Conservation (phyloP, 2,329 filamentous ascomycete genomes). For the Neonectria magnoliae region DNA sequence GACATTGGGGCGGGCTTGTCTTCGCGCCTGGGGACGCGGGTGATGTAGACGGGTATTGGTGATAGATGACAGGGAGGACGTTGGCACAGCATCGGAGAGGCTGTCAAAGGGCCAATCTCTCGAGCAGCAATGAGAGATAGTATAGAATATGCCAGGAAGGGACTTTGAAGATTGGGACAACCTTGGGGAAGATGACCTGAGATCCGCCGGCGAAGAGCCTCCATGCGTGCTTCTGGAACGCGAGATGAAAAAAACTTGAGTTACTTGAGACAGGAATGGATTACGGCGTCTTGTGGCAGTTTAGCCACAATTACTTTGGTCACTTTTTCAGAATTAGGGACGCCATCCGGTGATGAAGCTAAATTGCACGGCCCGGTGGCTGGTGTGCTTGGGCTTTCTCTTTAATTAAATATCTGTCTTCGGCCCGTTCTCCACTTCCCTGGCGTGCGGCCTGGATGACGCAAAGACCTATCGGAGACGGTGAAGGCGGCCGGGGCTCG, state of each 20-base stretch:
- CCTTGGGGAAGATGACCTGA: not conserved
- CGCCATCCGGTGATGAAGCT: not conserved
- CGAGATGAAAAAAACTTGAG: not conserved
- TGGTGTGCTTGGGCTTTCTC: not conserved
- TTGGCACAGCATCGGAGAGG: not conserved
- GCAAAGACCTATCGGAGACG: not conserved
- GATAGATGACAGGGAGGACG: not conserved
- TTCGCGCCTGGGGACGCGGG: too few relatives aligned
- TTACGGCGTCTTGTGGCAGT: not conserved
- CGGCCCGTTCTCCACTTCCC: not conserved
- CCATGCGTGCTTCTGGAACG: constrained; percentile 3
- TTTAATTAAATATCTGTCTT: not conserved
- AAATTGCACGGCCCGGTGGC: not conserved
- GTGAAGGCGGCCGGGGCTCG: not conserved
- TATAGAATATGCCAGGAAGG: not conserved
- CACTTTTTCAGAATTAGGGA: not conserved
- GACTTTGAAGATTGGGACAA: not conserved
- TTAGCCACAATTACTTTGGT: not conserved
- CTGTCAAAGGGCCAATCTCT: not conserved
- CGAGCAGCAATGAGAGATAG: not conserved
- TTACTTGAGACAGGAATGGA: not conserved
- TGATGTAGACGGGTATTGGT: not conserved
- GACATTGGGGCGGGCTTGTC: not conserved
- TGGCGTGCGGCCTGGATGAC: not conserved
- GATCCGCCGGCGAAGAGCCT: not conserved